phyloP scores from a whole-genome alignment of 176 grass and related monocot species.

The Guadua angustifolia region DNA sequence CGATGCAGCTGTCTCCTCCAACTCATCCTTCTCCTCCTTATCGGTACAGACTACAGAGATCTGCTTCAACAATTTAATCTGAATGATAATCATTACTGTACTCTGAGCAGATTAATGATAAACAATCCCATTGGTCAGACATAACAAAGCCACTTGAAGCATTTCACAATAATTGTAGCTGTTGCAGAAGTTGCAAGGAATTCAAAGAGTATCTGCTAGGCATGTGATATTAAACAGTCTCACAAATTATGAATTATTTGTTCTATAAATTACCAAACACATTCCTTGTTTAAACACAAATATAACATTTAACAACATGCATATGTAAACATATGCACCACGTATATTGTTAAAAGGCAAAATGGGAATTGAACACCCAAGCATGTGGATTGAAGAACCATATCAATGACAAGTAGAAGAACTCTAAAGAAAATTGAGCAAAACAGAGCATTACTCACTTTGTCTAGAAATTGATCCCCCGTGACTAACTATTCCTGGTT shows the following conservation, averaged over 20 bases:
- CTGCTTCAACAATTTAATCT: no score
- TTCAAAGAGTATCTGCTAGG: background rate
- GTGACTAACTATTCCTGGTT: slow-evolving; percentile 46
- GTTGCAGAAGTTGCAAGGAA: background rate
- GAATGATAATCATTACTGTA: no score
- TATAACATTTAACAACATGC: background rate
- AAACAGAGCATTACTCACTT: slow-evolving; percentile 53
- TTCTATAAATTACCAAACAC: background rate
- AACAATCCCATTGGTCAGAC: no score
- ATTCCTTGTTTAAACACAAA: background rate
- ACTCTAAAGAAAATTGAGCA: slow-evolving; percentile 20
- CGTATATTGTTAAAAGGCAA: background rate
- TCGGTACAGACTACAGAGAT: no score
- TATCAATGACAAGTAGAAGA: slow-evolving; percentile 14
- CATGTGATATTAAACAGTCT: background rate
- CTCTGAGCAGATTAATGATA: no score
- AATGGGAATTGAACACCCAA: background rate
- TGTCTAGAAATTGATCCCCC: slow-evolving; percentile 62
- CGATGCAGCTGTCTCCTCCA: no score
- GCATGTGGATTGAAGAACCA: slow-evolving; percentile 22
- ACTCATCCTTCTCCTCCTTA: no score
- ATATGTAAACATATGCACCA: background rate
- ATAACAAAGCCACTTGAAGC: slow-evolving; percentile 25
- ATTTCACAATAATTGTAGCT: background rate
- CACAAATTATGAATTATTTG: background rate